phyloP scores from a whole-genome alignment of 192 early-diverging fungal species.

The Coemansia sp. region DNA sequence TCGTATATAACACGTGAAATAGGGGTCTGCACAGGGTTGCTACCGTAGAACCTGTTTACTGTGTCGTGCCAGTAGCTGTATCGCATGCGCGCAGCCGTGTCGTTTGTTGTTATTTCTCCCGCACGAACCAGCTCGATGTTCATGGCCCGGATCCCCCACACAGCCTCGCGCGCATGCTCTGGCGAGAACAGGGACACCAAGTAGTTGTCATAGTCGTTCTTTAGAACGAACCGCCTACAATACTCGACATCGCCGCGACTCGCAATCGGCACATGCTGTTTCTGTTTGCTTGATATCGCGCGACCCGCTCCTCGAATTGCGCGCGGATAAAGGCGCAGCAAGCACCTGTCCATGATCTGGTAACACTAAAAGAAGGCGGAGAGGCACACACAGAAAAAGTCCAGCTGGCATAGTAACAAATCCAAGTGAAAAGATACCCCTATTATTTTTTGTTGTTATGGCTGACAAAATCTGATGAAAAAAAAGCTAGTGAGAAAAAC shows the following conservation, averaged over 20 bases:
- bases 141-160: constrained; percentile 82
- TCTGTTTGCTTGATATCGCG: neutral
- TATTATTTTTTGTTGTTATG: too few species aligned
- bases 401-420: neutral
- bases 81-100: constrained; percentile 71
- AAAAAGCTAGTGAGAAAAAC: too few species aligned
- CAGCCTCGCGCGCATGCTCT: constrained; percentile 59
- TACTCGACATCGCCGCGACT: constrained; percentile 37
- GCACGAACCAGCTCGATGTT: constrained; percentile 85
- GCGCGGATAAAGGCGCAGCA: neutral
- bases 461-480: too few species aligned
- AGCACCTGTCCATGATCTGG: neutral
- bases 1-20: constrained; percentile 68
- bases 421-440: too few species aligned
- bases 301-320: neutral
- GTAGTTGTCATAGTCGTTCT: constrained; percentile 78
- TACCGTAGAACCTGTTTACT: constrained; percentile 66
- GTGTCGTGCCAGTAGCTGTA: constrained; percentile 88
- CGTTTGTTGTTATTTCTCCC: constrained; percentile 68
- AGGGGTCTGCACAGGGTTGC: constrained; percentile 72
- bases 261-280: constrained; percentile 9
- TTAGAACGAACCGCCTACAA: constrained; percentile 48
- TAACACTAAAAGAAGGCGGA: neutral
- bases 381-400: neutral
- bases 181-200: constrained; percentile 78